Evolutionary conservation across 1,284 basidiomycete species (phyloP), one percentile per base, ranked within the genome.

Genomic region (Veloporphyrellus conicus): DNA sequence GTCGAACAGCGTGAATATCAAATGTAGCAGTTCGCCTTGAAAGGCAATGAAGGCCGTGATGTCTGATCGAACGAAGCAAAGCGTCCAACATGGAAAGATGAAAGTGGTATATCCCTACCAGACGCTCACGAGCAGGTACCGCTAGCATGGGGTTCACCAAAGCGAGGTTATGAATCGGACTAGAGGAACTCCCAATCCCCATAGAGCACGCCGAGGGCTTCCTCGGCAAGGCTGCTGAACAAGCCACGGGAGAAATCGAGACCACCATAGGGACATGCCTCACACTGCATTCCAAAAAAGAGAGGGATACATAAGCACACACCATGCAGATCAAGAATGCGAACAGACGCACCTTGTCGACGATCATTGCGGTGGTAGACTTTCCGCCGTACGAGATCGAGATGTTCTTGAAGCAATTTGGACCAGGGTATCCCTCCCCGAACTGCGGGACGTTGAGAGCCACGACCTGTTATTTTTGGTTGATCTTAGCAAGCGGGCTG

Each of bases 171-270:
- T n/a, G n/a, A n/a, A n/a, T n/a, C n/a, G n/a, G 31, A 16, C 16
- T 69, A 68, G 42, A 67, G 66, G 67, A 74, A 80, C 53, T 50
- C 65, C 86, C 85, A 89, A 15, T 63, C 58, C 45, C 79, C 81
- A 39, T 66, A 63, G 48, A 90, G 63, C 20, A 81, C 72, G 48
- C 87, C 89, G 1, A 51, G 56, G 40, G 60, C 50, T 54, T 72
- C 66, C 12, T 63, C 28, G 0, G 75, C 77, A 53, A 87, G 84
- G 63, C 61, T 69, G 2, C 58, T 40, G 73, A 96, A 96, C 39
- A 96, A 77, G 38, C 81, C 77, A n/a, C 69, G 68, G 19, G 87
- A 87, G 46, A 94, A 73, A 70, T 96, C 93, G 47, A 96, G 80
- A 36, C 78, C 88, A 41, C 80, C 82, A 49, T 70, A 77, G 1